Percentiles rank a stretch among this genome's conserved stretches.
phyloP scores from a whole-genome alignment of 1,284 basidiomycete genomes.

The Tremellales sp. region DNA sequence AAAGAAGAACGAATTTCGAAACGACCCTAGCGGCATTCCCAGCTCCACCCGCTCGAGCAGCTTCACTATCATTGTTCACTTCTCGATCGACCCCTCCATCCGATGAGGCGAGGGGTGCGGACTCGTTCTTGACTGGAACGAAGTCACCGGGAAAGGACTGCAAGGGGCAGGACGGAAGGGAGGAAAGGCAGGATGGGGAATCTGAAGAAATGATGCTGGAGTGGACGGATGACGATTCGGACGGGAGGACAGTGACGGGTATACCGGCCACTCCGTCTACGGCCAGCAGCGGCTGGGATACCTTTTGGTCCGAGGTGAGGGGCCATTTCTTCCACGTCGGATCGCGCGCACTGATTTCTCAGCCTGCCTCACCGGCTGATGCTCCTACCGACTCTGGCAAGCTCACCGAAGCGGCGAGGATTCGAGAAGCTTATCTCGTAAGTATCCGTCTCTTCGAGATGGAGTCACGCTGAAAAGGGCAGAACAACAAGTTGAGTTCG shows the following conservation, averaged over 20 bases:
- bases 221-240: neutral
- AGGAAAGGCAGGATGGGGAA: neutral
- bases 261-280: neutral
- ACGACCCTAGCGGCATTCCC: neutral
- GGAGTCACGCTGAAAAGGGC: too few relatives aligned
- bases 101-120: too few relatives aligned
- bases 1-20: neutral
- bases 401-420: conserved; percentile 8
- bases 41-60: neutral
- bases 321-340: too few relatives aligned
- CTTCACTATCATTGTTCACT: neutral
- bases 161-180: too few relatives aligned
- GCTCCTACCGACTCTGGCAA: too few relatives aligned
- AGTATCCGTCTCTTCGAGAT: conserved; percentile 4
- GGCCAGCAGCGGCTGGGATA: conserved; percentile 6
- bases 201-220: neutral
- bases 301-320: conserved; percentile 3
- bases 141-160: neutral
- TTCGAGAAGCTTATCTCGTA: conserved; percentile 16
- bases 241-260: neutral
- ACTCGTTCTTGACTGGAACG: too few relatives aligned
- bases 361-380: too few relatives aligned
- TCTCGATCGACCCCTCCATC: neutral
- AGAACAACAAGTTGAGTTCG: neutral
- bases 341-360: too few relatives aligned